Conservation (phyloP, 192 early-diverging fungal species). For the Coemansia sp. region DNA sequence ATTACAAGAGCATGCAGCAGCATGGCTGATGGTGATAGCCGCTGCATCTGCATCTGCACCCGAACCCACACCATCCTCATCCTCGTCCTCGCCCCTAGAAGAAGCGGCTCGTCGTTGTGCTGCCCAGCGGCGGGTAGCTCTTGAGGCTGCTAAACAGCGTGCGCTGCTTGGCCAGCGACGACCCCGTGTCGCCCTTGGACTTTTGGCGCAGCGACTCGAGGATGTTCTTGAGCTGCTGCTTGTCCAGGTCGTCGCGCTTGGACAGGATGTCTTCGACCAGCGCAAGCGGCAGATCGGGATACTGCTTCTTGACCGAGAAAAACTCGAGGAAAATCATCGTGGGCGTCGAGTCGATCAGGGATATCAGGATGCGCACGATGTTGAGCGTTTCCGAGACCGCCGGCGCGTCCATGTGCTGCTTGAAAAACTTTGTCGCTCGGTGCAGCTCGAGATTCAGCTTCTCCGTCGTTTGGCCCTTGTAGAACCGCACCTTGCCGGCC, state of each 20-base stretch:
- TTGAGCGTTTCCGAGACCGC: constrained; percentile 80
- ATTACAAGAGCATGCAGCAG: too few relatives aligned
- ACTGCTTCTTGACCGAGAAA: constrained; percentile 83
- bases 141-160: constrained; percentile 48
- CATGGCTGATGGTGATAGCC: too few relatives aligned
- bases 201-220: constrained; percentile 70
- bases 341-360: constrained; percentile 76
- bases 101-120: constrained; percentile 3
- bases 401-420: constrained; percentile 63
- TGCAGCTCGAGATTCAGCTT: constrained; percentile 75
- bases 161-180: constrained; percentile 48
- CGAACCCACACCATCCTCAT: too few relatives aligned
- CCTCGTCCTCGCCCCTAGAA: constrained; percentile 2
- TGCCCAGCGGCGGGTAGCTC: constrained; percentile 41
- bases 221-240: constrained; percentile 76
- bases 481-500: constrained; percentile 50
- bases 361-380: constrained; percentile 76
- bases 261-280: constrained; percentile 88
- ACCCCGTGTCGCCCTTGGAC: constrained; percentile 46
- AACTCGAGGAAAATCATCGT: constrained; percentile 88
- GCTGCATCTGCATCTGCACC: too few relatives aligned
- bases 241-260: constrained; percentile 90
- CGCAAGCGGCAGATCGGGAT: constrained; percentile 85
- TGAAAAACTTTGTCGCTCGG: constrained; percentile 74
- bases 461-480: constrained; percentile 69